Conservation (phyloP, 495 filamentous ascomycete species). For the Tuber aestivum region DNA sequence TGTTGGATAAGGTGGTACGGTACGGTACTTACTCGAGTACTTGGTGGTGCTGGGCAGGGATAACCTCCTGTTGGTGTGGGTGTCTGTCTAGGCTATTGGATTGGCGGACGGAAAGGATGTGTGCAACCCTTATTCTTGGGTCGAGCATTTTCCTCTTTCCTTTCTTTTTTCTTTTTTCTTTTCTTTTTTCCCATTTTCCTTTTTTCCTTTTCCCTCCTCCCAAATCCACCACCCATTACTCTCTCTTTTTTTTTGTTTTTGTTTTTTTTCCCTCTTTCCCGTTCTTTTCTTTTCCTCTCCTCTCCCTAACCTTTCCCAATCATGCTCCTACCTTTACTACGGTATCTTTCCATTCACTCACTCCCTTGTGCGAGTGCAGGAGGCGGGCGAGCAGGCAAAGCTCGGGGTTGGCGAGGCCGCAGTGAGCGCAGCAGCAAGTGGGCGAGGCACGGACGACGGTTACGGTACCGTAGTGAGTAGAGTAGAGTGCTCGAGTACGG, state of each 20-base stretch:
- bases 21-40: no score
- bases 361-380: not conserved
- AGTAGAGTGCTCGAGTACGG: not conserved
- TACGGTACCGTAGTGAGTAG: not conserved
- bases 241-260: not conserved
- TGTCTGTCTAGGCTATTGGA: not conserved
- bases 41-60: not conserved
- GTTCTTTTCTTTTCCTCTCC: not conserved
- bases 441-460: not conserved
- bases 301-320: conserved; percentile 5
- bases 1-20: conserved; percentile 6
- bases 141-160: not conserved
- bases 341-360: not conserved
- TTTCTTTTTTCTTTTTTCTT: conserved; percentile 12
- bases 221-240: not conserved
- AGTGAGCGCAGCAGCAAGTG: not conserved
- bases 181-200: no score
- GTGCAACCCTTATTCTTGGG: not conserved
- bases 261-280: not conserved
- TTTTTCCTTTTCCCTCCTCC: conserved; percentile 27
- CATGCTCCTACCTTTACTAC: not conserved
- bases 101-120: conserved; percentile 6
- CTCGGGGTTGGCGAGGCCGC: not conserved
- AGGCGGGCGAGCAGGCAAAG: not conserved
- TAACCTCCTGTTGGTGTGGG: conserved; percentile 5